Base-by-base conservation (phyloP, 352 stramenopile species). In the Thraustotheca clavata region DNA sequence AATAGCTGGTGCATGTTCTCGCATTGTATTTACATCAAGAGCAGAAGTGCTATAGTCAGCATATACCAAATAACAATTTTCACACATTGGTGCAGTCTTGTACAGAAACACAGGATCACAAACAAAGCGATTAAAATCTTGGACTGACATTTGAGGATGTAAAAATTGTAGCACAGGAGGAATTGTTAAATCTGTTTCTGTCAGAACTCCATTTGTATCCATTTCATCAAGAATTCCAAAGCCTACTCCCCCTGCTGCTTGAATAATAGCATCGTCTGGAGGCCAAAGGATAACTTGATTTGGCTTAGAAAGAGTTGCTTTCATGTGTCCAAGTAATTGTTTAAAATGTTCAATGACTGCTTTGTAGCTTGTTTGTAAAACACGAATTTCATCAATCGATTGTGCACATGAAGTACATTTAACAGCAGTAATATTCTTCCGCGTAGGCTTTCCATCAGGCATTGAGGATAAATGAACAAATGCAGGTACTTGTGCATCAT, bases 81-180 rank as follows among this genome's bases (percentile, higher is more conserved):
- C 92, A 47, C 95, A 98, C 0, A 98, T 83, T 1, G 75, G 71
- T 4, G 91, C 86, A 3, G 79, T 87, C 71, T 98, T 98, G 71
- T 97, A 93, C 6, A 98, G 69, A 67, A 98, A 98, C 26, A 98
- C 86, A 16, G 94, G 90, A 60, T 98, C 95, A 55, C 78, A 72
- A 11, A 87, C 84, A 60, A 97, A 95, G 41, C 86, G 77, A 29
- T 76, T 68, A 72, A 97, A 98, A 31, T 94, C 89, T 22, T 87
- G 76, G 1, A 76, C 69, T 0, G 73, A 71, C 33, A 98, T 79
- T 14, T 77, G 89, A 18, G 91, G 91, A 63, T 98, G 90, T 4
- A 97, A 67, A 26, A 84, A 90, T 50, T 88, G 76, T 57, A 98
- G 88, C n/a, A 98, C 79, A 2, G 94, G 95, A 9, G 95, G 94